Evolutionary conservation across 1,139 yeast genomes (phyloP).

Genomic region (Saccharomyces hybrid): DNA sequence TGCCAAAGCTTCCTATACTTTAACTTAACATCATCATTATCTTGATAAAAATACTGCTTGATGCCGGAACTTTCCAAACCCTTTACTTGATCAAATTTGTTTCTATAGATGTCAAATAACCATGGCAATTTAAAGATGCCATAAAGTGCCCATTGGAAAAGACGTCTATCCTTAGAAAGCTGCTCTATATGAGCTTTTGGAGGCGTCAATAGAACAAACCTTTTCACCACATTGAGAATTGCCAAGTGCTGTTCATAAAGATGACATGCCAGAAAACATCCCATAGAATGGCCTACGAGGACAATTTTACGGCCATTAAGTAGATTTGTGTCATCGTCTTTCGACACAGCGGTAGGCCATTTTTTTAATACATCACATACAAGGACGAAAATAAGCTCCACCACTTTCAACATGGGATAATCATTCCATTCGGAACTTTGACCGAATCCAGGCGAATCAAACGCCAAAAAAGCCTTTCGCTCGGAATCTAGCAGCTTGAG

Average conservation of each 20-base stretch:
- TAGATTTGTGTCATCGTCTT: not conserved
- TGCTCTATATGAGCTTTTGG: slow-evolving; percentile 19
- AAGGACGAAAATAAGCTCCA: slow-evolving; percentile 7
- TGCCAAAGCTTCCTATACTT: slow-evolving; percentile 25
- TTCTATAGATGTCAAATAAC: slow-evolving; percentile 25
- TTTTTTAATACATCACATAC: not conserved
- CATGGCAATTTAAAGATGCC: slow-evolving; percentile 18
- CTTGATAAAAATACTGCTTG: slow-evolving; percentile 20
- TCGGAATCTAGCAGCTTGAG: slow-evolving; percentile 49
- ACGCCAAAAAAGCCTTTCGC: slow-evolving; percentile 40
- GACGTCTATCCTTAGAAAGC: slow-evolving; percentile 10
- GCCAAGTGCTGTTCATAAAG: slow-evolving; percentile 8
- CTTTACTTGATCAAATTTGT: slow-evolving; percentile 25
- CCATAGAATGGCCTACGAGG: slow-evolving; percentile 30
- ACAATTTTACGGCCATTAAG: slow-evolving; percentile 5
- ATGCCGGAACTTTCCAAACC: slow-evolving; percentile 30
- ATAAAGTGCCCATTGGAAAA: slow-evolving; percentile 13
- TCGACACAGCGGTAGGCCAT: not conserved
- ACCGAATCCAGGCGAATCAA: slow-evolving; percentile 71
- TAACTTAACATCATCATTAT: slow-evolving; percentile 4
- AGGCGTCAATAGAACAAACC: slow-evolving; percentile 20
- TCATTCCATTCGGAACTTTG: slow-evolving; percentile 28
- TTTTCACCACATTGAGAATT: slow-evolving; percentile 4
- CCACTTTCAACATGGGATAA: slow-evolving; percentile 22
- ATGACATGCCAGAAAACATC: slow-evolving; percentile 24